Percentiles rank a stretch among this genome's conserved stretches.
Conservation (phyloP, 2,329 filamentous ascomycete genomes). For the Cadophora sp. region DNA sequence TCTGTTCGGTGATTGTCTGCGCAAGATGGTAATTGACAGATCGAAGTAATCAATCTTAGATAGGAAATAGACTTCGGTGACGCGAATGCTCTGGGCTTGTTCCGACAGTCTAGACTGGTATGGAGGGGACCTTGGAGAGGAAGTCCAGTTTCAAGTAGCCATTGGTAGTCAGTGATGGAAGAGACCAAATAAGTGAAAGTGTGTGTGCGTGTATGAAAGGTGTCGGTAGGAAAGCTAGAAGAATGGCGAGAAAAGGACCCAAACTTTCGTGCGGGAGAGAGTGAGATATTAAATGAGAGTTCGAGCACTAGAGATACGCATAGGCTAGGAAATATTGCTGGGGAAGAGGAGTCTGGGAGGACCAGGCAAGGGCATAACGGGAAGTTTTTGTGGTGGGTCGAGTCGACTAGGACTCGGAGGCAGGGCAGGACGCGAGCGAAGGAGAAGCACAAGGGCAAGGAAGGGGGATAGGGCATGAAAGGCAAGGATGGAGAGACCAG, state of each 20-base stretch:
- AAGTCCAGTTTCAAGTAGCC: conserved; percentile 31
- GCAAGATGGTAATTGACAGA: background rate
- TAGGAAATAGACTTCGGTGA: conserved; percentile 1
- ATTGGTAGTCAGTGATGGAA: conserved; percentile 25
- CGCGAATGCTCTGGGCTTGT: conserved; percentile 11
- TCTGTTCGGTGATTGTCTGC: background rate
- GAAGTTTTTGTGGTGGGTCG: conserved; percentile 4
- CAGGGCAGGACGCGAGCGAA: background rate
- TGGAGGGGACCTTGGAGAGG: conserved; percentile 27
- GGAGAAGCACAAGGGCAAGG: background rate
- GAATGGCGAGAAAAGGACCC: conserved; percentile 15
- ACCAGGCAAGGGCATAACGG: conserved; percentile 20
- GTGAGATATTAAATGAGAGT: conserved; percentile 33
- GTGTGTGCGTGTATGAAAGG: background rate
- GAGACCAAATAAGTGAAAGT: conserved; percentile 17
- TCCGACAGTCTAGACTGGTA: conserved; percentile 28
- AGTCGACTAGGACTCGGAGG: background rate
- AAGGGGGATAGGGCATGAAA: background rate
- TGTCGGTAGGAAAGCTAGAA: background rate
- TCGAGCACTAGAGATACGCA: conserved; percentile 27
- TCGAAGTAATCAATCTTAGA: background rate
- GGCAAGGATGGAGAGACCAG: background rate
- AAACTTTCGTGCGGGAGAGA: conserved; percentile 15
- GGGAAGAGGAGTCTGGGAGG: conserved; percentile 27
- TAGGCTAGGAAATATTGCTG: conserved; percentile 29